phyloP scores from a whole-genome alignment of 2,329 filamentous ascomycete species.

The Ascochyta clinopodiicola region DNA sequence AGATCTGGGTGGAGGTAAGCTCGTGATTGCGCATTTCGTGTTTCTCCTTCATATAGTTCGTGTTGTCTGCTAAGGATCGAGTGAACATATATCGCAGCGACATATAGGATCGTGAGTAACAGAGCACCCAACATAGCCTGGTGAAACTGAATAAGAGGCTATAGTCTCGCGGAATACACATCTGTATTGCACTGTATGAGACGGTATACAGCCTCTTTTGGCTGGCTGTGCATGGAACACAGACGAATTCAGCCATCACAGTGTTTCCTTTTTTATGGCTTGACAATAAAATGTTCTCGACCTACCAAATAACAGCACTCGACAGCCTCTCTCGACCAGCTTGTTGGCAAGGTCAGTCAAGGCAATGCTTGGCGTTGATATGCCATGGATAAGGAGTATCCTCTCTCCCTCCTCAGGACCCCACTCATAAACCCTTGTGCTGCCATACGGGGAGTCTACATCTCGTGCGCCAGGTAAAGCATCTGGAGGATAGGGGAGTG shows the following conservation, averaged over 20 bases:
- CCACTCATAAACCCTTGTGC: constrained; percentile 79
- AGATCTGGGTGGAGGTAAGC: constrained; percentile 58
- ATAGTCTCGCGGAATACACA: too few species aligned
- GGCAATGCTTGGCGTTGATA: constrained; percentile 77
- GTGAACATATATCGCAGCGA: not conserved
- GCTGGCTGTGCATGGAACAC: too few species aligned
- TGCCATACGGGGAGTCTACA: constrained; percentile 73
- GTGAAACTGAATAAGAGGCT: too few species aligned
- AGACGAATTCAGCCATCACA: too few species aligned
- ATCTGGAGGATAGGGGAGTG: constrained; percentile 69
- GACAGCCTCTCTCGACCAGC: constrained; percentile 69
- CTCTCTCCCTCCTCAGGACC: constrained; percentile 74
- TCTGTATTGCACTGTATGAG: too few species aligned
- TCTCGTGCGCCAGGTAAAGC: constrained; percentile 73
- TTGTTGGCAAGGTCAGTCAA: constrained; percentile 70
- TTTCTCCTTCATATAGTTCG: too few species aligned
- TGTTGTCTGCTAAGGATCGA: too few species aligned
- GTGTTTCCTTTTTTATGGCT: too few species aligned
- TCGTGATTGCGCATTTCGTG: too few species aligned
- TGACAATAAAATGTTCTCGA: not conserved
- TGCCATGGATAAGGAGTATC: constrained; percentile 79
- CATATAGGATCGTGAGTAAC: too few species aligned
- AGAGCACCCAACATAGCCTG: too few species aligned
- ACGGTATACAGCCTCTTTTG: too few species aligned
- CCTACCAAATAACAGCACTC: constrained; percentile 78